A percentile compares a stretch with the other conserved stretches of the same genome.
These are phyloP conservation scores for Thamnidium elegans DNA, from an alignment of 192 early-diverging fungal species.

Conservation along the genomic window DNA sequence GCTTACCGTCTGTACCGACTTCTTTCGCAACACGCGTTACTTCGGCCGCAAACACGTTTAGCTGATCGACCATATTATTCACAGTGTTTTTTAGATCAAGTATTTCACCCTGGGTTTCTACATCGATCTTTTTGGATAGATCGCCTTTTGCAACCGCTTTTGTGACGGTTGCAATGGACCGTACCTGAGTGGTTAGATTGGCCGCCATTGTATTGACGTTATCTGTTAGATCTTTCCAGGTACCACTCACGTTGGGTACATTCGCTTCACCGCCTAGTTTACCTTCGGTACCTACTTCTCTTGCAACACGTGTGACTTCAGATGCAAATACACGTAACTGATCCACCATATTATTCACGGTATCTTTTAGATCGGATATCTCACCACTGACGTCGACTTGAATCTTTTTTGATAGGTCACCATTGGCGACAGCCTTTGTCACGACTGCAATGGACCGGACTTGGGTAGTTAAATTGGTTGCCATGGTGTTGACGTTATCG, in stretches of 20 bases:
- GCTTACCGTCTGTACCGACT: slow-evolving; percentile 68
- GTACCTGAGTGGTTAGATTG: slow-evolving; percentile 67
- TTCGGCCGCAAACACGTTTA: slow-evolving; percentile 54
- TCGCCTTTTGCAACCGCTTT: slow-evolving; percentile 58
- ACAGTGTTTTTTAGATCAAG: slow-evolving; percentile 52
- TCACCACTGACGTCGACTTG: slow-evolving; percentile 63
- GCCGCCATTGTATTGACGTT: slow-evolving; percentile 57
- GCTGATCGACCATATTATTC: slow-evolving; percentile 55
- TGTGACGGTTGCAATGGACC: slow-evolving; percentile 27
- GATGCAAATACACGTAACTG: slow-evolving; percentile 57
- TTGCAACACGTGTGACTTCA: slow-evolving; percentile 60
- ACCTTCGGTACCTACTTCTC: slow-evolving; percentile 60
- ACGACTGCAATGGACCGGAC: slow-evolving; percentile 59
- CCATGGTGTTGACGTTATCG: slow-evolving; percentile 59
- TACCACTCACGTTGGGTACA: slow-evolving; percentile 57
- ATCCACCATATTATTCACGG: slow-evolving; percentile 69
- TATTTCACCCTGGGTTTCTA: slow-evolving; percentile 54
- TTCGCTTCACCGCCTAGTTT: slow-evolving; percentile 68
- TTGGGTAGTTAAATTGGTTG: slow-evolving; percentile 51
- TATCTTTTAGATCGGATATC: slow-evolving; percentile 61
- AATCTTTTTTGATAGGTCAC: slow-evolving; percentile 60
- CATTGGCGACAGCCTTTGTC: slow-evolving; percentile 54
- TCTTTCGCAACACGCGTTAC: slow-evolving; percentile 67
- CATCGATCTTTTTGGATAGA: slow-evolving; percentile 39
- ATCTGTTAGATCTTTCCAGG: slow-evolving; percentile 55